Conservation (phyloP, 805 yeast genomes). For the Wickerhamiella shivajii region DNA sequence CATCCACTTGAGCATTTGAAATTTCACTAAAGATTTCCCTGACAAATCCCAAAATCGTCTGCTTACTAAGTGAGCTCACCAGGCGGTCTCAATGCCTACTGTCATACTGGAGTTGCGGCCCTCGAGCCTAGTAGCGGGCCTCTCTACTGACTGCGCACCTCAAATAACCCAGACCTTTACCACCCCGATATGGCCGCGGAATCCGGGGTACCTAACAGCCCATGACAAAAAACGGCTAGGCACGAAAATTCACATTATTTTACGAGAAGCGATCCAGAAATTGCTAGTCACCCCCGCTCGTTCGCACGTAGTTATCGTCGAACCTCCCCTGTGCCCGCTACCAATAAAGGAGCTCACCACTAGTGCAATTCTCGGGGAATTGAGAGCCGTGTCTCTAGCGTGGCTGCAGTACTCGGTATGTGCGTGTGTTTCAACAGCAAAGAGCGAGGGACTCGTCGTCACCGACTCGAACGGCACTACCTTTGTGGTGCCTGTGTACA, state of each 20-base stretch:
- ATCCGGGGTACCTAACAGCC: neutral
- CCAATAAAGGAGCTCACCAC: conserved; percentile 11
- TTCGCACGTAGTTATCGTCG: conserved; percentile 13
- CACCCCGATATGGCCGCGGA: conserved; percentile 4
- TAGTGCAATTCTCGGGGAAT: conserved; percentile 11
- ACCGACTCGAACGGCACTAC: conserved; percentile 4
- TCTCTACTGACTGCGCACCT: conserved; percentile 10
- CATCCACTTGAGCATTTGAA: conserved; percentile 4
- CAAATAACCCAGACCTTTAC: conserved; percentile 1
- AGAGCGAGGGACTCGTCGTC: conserved; percentile 8
- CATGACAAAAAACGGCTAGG: neutral
- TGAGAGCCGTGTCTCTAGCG: conserved; percentile 13
- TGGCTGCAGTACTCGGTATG: conserved; percentile 17
- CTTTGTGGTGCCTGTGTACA: conserved; percentile 16
- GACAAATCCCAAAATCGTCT: neutral
- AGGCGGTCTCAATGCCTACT: neutral
- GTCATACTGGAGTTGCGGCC: conserved; percentile 10
- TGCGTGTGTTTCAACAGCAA: conserved; percentile 9
- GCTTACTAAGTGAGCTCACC: neutral
- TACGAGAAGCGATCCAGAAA: conserved; percentile 8
- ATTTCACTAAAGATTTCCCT: conserved; percentile 1
- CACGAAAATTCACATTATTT: conserved; percentile 8
- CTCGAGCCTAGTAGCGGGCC: conserved; percentile 10
- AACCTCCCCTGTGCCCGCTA: conserved; percentile 16
- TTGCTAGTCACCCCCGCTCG: conserved; percentile 11